Percentiles rank a stretch among this genome's conserved stretches.
Evolutionary conservation across 176 grass and related monocot species (phyloP).

Genomic region (Calamus simplicifolius): DNA sequence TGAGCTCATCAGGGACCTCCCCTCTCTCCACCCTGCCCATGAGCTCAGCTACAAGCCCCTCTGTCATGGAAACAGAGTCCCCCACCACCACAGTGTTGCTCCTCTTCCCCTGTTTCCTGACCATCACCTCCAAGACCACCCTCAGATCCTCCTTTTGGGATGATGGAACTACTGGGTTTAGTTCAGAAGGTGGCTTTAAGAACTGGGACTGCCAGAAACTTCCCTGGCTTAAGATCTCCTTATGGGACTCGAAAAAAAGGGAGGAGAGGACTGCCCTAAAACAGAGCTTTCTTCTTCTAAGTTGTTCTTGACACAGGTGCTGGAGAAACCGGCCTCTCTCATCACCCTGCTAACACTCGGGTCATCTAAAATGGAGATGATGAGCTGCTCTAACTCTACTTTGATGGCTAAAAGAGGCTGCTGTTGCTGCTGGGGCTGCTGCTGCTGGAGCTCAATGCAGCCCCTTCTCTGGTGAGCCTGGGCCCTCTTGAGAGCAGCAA

Average conservation of each 20-base stretch:
- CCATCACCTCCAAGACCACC: conserved; percentile 62
- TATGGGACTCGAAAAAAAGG: conserved; percentile 14
- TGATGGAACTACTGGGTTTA: neutral
- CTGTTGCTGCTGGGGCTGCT: conserved; percentile 22
- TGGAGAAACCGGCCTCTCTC: conserved; percentile 87
- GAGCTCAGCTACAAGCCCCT: conserved; percentile 47
- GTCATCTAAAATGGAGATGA: conserved; percentile 92
- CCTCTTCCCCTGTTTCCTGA: conserved; percentile 33
- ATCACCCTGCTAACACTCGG: conserved; percentile 93
- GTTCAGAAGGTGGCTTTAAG: conserved; percentile 24
- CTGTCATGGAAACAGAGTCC: conserved; percentile 54
- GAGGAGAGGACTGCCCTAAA: conserved; percentile 7
- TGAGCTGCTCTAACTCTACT: conserved; percentile 73
- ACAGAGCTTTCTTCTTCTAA: conserved; percentile 53
- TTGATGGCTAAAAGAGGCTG: conserved; percentile 67
- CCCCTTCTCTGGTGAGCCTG: conserved; percentile 85
- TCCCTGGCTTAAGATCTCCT: conserved; percentile 18
- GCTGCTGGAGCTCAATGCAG: conserved; percentile 53
- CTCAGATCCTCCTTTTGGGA: conserved; percentile 38
- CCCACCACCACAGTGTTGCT: conserved; percentile 62
- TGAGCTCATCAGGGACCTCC: conserved; percentile 60
- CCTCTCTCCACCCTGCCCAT: conserved; percentile 53
- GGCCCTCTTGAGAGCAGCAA: conserved; percentile 90
- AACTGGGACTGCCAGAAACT: conserved; percentile 54
- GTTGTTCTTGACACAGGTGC: conserved; percentile 70